Evolutionary conservation across 2,329 filamentous ascomycete species (phyloP).

Genomic region (Knoxdaviesia capensis): DNA sequence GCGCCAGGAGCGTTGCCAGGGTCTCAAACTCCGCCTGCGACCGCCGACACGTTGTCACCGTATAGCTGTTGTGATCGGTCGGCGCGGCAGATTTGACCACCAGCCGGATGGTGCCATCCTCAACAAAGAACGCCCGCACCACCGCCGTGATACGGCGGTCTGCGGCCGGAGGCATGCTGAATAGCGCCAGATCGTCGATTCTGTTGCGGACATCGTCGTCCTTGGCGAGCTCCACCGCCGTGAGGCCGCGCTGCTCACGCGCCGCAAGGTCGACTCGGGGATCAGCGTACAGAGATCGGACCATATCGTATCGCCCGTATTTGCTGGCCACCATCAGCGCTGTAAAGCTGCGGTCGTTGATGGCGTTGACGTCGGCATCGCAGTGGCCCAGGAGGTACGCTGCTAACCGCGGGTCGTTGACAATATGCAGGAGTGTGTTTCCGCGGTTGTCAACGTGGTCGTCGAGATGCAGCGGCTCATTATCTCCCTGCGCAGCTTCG

Average conservation of each 20-base stretch:
- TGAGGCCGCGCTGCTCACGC: conserved; percentile 71
- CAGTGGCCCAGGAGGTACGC: conserved; percentile 58
- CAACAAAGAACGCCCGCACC: conserved; percentile 89
- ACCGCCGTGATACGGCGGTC: conserved; percentile 81
- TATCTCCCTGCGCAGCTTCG: conserved; percentile 54
- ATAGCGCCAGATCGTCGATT: conserved; percentile 81
- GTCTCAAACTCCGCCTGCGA: conserved; percentile 84
- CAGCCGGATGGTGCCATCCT: conserved; percentile 82
- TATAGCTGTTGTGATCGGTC: conserved; percentile 63
- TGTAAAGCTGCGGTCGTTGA: conserved; percentile 88
- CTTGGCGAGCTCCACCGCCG: conserved; percentile 89
- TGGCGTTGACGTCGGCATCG: conserved; percentile 90
- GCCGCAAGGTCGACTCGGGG: conserved; percentile 69
- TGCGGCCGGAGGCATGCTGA: conserved; percentile 49
- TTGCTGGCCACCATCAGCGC: conserved; percentile 97
- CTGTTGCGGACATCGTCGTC: conserved; percentile 94
- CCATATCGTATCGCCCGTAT: conserved; percentile 87
- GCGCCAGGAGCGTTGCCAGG: conserved; percentile 58
- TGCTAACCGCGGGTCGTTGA: conserved; percentile 67
- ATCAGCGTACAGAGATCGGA: conserved; percentile 72
- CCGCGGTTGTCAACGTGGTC: conserved; percentile 85
- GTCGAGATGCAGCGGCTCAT: conserved; percentile 66
- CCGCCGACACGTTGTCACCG: conserved; percentile 81
- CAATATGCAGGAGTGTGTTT: conserved; percentile 88
- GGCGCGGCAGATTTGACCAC: conserved; percentile 88